A percentile compares a stretch with the other conserved stretches of the same genome.
phyloP scores from a whole-genome alignment of 495 filamentous ascomycete species.

The Aspergillus sclerotioniger region DNA sequence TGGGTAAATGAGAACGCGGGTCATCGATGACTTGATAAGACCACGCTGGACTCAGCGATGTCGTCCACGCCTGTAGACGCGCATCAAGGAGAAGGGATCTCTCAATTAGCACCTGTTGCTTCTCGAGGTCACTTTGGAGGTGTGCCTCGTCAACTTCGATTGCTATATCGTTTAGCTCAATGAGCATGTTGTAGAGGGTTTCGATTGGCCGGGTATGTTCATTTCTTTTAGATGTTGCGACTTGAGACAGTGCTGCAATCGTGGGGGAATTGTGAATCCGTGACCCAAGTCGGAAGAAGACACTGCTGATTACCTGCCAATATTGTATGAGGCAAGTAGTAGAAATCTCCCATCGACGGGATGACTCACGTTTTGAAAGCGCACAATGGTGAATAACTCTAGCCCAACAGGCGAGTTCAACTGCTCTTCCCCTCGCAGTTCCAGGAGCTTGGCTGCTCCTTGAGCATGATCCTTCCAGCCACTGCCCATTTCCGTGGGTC shows the following conservation, averaged over 20 bases:
- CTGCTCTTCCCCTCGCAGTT: background rate
- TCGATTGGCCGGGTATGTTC: background rate
- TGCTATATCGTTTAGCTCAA: background rate
- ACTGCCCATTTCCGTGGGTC: background rate
- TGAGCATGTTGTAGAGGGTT: background rate
- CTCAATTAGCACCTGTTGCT: background rate
- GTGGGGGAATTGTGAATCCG: background rate
- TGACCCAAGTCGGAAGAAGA: background rate
- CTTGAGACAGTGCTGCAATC: background rate
- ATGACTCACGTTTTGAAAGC: background rate
- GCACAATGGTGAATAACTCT: background rate
- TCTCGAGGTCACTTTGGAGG: background rate
- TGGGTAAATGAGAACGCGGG: background rate
- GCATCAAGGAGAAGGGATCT: background rate
- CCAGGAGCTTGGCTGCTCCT: background rate
- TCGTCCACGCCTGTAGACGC: background rate
- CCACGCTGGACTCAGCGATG: background rate
- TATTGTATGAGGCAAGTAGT: background rate
- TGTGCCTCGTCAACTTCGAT: background rate
- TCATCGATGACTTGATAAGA: background rate
- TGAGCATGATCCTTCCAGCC: background rate
- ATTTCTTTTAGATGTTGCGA: background rate
- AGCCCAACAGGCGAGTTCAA: background rate
- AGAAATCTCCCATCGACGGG: background rate
- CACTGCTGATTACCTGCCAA: background rate